Conservation (phyloP, 768 basidiomycete species). For the Collybia nuda region DNA sequence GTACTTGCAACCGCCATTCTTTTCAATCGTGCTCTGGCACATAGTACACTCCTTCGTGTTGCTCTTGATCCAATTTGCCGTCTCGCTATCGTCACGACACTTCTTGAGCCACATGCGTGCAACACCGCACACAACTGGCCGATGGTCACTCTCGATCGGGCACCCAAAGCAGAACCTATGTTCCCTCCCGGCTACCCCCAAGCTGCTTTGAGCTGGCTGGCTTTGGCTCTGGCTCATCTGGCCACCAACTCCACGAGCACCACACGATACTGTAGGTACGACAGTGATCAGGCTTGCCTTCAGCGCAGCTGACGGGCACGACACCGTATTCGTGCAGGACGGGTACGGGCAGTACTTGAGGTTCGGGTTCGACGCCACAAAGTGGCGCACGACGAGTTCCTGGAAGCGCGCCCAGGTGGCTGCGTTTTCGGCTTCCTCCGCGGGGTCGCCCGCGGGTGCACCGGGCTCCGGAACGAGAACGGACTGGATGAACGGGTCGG, state of each 20-base stretch:
- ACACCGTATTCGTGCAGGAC: slow-evolving; percentile 91
- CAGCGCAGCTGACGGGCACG: slow-evolving; percentile 79
- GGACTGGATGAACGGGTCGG: slow-evolving; percentile 60
- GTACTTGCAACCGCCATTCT: slow-evolving; percentile 99
- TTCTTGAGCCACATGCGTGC: slow-evolving; percentile 96
- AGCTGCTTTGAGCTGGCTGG: slow-evolving; percentile 19
- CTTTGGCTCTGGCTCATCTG: slow-evolving; percentile 30
- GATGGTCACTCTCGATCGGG: slow-evolving; percentile 82
- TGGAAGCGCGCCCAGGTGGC: slow-evolving; percentile 71
- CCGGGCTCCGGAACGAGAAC: slow-evolving; percentile 42
- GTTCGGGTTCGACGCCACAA: slow-evolving; percentile 78
- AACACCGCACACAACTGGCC: slow-evolving; percentile 86
- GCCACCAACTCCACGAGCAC: slow-evolving; percentile 50
- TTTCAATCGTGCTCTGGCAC: slow-evolving; percentile 98
- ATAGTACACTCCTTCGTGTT: slow-evolving; percentile 98
- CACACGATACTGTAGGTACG: slow-evolving; percentile 89
- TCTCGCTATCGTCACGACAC: slow-evolving; percentile 96
- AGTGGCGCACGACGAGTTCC: slow-evolving; percentile 86
- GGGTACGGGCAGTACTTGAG: slow-evolving; percentile 97
- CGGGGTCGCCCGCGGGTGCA: slow-evolving; percentile 20
- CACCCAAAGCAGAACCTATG: slow-evolving; percentile 97
- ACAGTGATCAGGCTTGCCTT: slow-evolving; percentile 71
- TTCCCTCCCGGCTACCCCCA: slow-evolving; percentile 39
- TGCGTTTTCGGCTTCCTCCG: slow-evolving; percentile 38
- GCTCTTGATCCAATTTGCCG: slow-evolving; percentile 99